A percentile compares a stretch with the other conserved stretches of the same genome.
These are phyloP conservation scores for Blumeriella jaapii DNA, from an alignment of 2,329 filamentous ascomycete genomes.

Conservation along the genomic window DNA sequence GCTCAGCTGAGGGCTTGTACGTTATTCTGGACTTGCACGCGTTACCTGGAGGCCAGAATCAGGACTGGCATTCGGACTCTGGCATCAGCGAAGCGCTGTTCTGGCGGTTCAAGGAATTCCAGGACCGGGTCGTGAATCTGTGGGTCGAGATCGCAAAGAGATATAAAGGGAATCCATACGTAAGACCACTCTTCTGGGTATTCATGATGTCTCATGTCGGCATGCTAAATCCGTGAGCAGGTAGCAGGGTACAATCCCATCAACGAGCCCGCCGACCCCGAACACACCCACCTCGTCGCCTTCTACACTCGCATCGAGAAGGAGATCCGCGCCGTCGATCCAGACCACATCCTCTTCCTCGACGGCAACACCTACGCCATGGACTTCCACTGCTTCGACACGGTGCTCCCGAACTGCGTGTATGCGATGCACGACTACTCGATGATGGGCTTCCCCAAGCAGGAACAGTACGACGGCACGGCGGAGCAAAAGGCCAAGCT, in stretches of 20 bases:
- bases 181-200: too few relatives aligned
- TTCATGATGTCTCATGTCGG: too few relatives aligned
- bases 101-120: slow-evolving; percentile 37
- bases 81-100: slow-evolving; percentile 31
- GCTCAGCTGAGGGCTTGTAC: slow-evolving; percentile 32
- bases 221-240: too few relatives aligned
- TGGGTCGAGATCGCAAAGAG: slow-evolving; percentile 33
- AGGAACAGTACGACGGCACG: slow-evolving; percentile 32
- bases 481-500: slow-evolving; percentile 34
- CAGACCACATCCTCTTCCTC: slow-evolving; percentile 38
- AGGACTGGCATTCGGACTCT: slow-evolving; percentile 36
- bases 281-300: slow-evolving; percentile 28
- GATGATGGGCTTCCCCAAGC: slow-evolving; percentile 36
- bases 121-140: slow-evolving; percentile 34
- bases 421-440: slow-evolving; percentile 44
- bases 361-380: slow-evolving; percentile 44
- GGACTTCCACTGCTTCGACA: slow-evolving; percentile 35
- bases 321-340: slow-evolving; percentile 32
- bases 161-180: slow-evolving; percentile 33
- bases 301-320: slow-evolving; percentile 33
- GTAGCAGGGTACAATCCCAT: slow-evolving; percentile 25
- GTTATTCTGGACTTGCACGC: slow-evolving; percentile 36
- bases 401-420: slow-evolving; percentile 36
- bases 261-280: slow-evolving; percentile 28
- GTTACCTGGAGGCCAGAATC: slow-evolving; percentile 36